Evolutionary conservation across 164 flowering plant genomes (phyloP).

Genomic region (Cinnamomum micranthum): DNA sequence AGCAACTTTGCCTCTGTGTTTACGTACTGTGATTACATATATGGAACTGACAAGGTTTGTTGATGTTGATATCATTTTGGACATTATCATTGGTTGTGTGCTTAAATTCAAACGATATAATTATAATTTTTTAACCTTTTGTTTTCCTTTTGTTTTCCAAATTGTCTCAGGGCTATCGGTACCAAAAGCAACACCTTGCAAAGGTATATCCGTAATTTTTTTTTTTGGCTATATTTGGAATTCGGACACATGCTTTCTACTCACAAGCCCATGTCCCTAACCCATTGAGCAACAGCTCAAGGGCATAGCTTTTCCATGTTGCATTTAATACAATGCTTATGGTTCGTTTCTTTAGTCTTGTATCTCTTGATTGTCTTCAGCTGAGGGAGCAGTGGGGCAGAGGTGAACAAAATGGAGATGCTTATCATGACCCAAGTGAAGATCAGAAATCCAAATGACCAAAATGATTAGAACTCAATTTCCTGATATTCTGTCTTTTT

Average conservation of each 20-base stretch:
- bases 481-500: background rate
- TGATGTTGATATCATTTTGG: background rate
- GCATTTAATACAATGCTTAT: background rate
- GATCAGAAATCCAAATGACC: constrained; percentile 38
- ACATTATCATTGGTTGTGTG: background rate
- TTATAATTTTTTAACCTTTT: background rate
- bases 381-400: constrained; percentile 27
- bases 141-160: constrained; percentile 1
- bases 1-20: constrained; percentile 92
- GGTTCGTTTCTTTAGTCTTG: background rate
- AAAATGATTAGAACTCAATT: background rate
- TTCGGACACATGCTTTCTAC: no score
- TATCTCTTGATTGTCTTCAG: constrained; percentile 15
- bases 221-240: no score
- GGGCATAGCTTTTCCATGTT: no score
- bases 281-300: no score
- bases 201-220: constrained; percentile 40
- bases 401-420: constrained; percentile 25
- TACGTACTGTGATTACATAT: constrained; percentile 91
- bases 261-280: no score
- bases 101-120: background rate
- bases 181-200: constrained; percentile 59
- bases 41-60: constrained; percentile 90
- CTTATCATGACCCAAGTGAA: constrained; percentile 7
- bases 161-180: constrained; percentile 63